phyloP scores from a whole-genome alignment of 768 basidiomycete species.

The Calocybe cyanea region DNA sequence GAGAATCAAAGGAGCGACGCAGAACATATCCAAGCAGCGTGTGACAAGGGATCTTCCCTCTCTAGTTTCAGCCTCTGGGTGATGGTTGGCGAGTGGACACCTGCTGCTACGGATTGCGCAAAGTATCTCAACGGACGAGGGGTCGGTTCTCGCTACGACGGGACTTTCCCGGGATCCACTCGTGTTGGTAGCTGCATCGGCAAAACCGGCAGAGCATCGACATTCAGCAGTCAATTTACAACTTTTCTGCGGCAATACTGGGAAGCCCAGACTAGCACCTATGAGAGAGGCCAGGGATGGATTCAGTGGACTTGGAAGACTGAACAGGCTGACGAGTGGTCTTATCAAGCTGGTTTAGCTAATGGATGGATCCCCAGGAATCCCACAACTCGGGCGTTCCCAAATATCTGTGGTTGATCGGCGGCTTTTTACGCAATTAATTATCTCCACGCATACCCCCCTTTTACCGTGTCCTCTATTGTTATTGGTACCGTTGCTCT shows the following conservation, averaged over 20 bases:
- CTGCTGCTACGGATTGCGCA: constrained; percentile 74
- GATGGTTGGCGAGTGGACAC: constrained; percentile 86
- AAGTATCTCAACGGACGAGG: constrained; percentile 85
- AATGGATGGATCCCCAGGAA: constrained; percentile 82
- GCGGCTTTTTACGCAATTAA: no score
- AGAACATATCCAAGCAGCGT: constrained; percentile 62
- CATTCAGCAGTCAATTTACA: constrained; percentile 77
- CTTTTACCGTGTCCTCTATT: no score
- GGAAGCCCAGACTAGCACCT: constrained; percentile 80
- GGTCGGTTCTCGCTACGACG: constrained; percentile 61
- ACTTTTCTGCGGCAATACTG: constrained; percentile 76
- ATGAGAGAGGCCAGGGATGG: constrained; percentile 71
- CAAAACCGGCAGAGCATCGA: constrained; percentile 67
- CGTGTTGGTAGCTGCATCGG: constrained; percentile 71
- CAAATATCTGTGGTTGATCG: constrained; percentile 54
- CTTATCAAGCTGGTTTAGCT: constrained; percentile 75
- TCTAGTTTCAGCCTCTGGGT: constrained; percentile 65
- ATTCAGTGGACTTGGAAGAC: constrained; percentile 85
- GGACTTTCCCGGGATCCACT: constrained; percentile 59
- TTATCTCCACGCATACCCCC: no score
- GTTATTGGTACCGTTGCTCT: constrained; percentile 1
- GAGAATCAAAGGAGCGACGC: constrained; percentile 41
- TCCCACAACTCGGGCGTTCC: constrained; percentile 47
- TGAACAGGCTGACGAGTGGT: constrained; percentile 84
- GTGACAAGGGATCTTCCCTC: constrained; percentile 42